phyloP scores from a whole-genome alignment of 1,139 yeast genomes.

The Protomyces pachydermus region DNA sequence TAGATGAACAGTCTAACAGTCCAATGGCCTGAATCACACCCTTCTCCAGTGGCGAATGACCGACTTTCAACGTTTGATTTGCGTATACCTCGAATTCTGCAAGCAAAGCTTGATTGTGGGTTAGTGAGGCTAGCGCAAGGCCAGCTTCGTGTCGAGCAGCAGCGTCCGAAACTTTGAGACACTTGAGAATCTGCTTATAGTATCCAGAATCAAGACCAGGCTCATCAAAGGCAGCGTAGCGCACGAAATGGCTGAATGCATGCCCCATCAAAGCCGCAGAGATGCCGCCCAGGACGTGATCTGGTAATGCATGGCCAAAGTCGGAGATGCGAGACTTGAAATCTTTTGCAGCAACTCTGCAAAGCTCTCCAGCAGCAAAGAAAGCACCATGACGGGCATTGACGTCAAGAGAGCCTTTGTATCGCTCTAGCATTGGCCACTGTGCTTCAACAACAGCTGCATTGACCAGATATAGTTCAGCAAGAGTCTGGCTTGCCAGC shows the following conservation, averaged over 20 bases:
- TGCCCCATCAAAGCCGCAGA: background rate
- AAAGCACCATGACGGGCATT: conserved; percentile 13
- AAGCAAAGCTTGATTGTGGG: background rate
- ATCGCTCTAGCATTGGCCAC: background rate
- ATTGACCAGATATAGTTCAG: background rate
- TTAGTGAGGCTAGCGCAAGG: background rate
- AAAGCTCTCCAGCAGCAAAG: conserved; percentile 4
- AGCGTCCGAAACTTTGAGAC: background rate
- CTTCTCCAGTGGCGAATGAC: background rate
- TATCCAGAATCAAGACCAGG: background rate
- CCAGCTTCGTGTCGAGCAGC: background rate
- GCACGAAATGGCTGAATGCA: background rate
- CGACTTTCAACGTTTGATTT: background rate
- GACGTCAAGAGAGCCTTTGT: background rate
- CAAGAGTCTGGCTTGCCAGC: conserved; percentile 36
- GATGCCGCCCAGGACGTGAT: background rate
- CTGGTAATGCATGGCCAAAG: background rate
- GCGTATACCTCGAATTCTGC: background rate
- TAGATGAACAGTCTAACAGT: background rate
- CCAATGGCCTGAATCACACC: background rate
- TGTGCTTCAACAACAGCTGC: background rate
- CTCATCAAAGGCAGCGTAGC: background rate
- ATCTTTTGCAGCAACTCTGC: background rate
- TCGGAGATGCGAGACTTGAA: background rate
- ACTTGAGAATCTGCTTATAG: background rate